Base-by-base conservation (phyloP, 257 asterid genomes). In the Capsicum pubescens region DNA sequence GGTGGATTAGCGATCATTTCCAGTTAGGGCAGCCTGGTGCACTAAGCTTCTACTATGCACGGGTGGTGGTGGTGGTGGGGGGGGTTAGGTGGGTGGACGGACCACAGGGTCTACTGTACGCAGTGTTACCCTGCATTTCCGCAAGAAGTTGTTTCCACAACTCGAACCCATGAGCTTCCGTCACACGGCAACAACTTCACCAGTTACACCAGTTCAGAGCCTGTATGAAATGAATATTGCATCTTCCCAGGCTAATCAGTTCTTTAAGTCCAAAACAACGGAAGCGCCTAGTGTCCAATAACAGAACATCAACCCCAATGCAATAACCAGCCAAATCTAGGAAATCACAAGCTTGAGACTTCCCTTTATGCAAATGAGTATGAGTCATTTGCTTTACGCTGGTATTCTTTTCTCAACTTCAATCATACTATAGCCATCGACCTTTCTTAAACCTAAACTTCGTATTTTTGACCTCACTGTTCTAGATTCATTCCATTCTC, bases 371-470 rank as follows among this genome's bases (percentile, higher is more conserved):
- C 60, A 21, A 44, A 26, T 44, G 77, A 11, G 84, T 19, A 63
- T 19, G 78, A 46, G 9, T 36, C 26, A 77, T 67, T 16, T 39
- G 63, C 58, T 81, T 67, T 44, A 44, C 32, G 10, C 63, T 12
- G 78, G 16, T 81, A 67, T 46, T 32, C 39, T 12, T 59, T 67
- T 48, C 80, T 84, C 84, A 81, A 85, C 86, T 90, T 90, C 91
- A 79, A 95, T 92, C 94, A 89, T 89, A 77, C 99, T 94, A 83
- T 82, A 90, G 6, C 97, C 99, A 56, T 89, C 95, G 35, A 89
- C 93, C 91, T 95, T 94, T 16, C 87, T 90, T 71, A 93, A 83
- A 52, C 91, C 91, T 44, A 77, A 82, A 42, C 85, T 90, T 84
- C 81, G 90, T 93, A 95, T 93, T 85, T 84, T 91, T 80, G 91